Conservation (phyloP, 2,329 filamentous ascomycete species). For the Beauveria varroae region DNA sequence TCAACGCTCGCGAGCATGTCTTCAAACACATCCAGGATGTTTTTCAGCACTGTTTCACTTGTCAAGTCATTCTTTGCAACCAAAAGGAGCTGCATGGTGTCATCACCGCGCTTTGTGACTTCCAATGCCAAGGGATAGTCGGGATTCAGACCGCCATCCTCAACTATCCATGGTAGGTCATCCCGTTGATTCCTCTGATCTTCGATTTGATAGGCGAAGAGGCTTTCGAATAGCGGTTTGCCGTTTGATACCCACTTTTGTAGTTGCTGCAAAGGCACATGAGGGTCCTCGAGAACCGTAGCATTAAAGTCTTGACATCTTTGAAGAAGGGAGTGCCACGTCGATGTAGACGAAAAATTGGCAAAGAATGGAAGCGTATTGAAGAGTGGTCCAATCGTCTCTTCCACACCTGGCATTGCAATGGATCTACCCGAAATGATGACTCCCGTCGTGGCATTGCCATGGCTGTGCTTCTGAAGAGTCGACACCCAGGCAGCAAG, state of each 20-base stretch:
- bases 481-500: conserved; percentile 67
- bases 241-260: conserved; percentile 66
- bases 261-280: conserved; percentile 70
- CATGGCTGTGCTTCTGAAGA: conserved; percentile 42
- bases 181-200: conserved; percentile 19
- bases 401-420: conserved; percentile 56
- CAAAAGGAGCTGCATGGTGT: conserved; percentile 47
- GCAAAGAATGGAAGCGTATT: conserved; percentile 75
- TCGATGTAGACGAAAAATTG: conserved; percentile 33
- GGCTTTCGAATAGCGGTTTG: conserved; percentile 62
- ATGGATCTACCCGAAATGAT: conserved; percentile 73
- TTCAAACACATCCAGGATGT: conserved; percentile 34
- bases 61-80: conserved; percentile 44
- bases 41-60: conserved; percentile 21
- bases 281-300: conserved; percentile 58
- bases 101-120: conserved; percentile 44
- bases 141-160: conserved; percentile 40
- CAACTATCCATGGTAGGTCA: conserved; percentile 44
- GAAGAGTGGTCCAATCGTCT: conserved; percentile 75
- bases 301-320: conserved; percentile 66
- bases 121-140: conserved; percentile 79
- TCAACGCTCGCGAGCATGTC: conserved; percentile 6
- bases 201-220: conserved; percentile 73
- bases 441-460: conserved; percentile 55
- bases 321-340: conserved; percentile 53